Evolutionary conservation across 164 flowering plant species (phyloP).

Genomic region (Umbilicus rupestris): DNA sequence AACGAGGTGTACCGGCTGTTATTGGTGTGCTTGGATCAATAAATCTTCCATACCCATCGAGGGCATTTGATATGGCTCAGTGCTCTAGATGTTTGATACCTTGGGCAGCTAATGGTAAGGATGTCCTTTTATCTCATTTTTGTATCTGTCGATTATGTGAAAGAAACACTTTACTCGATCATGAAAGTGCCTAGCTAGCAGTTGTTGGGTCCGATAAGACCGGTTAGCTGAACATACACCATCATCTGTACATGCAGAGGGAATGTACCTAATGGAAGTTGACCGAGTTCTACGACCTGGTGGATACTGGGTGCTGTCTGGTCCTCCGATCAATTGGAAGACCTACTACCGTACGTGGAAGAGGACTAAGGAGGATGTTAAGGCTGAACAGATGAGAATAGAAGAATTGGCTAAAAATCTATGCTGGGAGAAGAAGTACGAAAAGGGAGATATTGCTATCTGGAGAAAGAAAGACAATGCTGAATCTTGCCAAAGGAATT

Average conservation of each 20-base stretch:
- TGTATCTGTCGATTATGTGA: not conserved
- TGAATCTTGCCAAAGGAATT: slow-evolving; percentile 41
- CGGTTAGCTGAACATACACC: not conserved
- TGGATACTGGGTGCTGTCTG: slow-evolving; percentile 91
- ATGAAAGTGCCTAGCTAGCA: too few relatives aligned
- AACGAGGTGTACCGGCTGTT: slow-evolving; percentile 90
- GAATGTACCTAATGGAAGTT: slow-evolving; percentile 82
- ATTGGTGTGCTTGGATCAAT: slow-evolving; percentile 87
- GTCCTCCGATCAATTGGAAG: slow-evolving; percentile 95
- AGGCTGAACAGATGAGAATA: slow-evolving; percentile 61
- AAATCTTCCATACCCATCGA: slow-evolving; percentile 72
- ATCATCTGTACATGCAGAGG: slow-evolving; percentile 34
- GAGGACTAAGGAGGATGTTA: slow-evolving; percentile 62
- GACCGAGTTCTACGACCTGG: slow-evolving; percentile 95
- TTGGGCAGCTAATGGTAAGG: slow-evolving; percentile 74
- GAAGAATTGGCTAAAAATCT: slow-evolving; percentile 68
- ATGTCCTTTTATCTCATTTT: not conserved
- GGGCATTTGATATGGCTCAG: slow-evolving; percentile 97
- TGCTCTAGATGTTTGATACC: slow-evolving; percentile 88
- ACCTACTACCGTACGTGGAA: slow-evolving; percentile 79
- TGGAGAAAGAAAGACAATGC: slow-evolving; percentile 55
- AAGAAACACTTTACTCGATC: not conserved
- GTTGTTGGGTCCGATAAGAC: too few relatives aligned
- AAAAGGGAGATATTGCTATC: slow-evolving; percentile 83
- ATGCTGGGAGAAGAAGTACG: slow-evolving; percentile 96